These are phyloP conservation scores for Shiraia sp. DNA, from an alignment of 2,329 filamentous ascomycete genomes.

Conservation along the genomic window DNA sequence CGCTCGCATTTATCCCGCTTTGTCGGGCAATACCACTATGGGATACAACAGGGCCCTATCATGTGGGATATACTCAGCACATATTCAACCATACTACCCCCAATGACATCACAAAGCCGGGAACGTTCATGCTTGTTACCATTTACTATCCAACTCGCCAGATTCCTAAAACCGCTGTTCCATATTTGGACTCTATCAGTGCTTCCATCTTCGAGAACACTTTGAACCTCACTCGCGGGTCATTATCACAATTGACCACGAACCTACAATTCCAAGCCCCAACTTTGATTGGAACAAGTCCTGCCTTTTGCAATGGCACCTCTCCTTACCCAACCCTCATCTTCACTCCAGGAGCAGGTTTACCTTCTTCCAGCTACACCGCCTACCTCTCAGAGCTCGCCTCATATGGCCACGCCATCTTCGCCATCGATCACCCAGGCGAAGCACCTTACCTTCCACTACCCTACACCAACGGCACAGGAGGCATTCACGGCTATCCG, in stretches of 20 bases:
- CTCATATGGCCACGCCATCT: conserved; percentile 13
- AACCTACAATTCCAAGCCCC: conserved; percentile 9
- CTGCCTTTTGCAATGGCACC: not conserved
- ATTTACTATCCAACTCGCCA: conserved; percentile 29
- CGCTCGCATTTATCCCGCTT: not conserved
- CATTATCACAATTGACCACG: conserved; percentile 9
- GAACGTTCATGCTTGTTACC: conserved; percentile 20
- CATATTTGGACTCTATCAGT: conserved; percentile 27
- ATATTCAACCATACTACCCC: conserved; percentile 28
- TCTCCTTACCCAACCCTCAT: conserved; percentile 13
- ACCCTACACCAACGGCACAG: conserved; percentile 2
- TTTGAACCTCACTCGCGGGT: conserved; percentile 4
- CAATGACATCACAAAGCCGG: conserved; percentile 22
- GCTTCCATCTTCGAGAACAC: conserved; percentile 13
- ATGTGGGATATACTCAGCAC: conserved; percentile 27
- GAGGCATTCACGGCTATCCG: conserved; percentile 9
- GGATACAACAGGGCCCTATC: conserved; percentile 20
- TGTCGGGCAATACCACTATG: not conserved
- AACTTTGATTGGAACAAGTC: not conserved
- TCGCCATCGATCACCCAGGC: conserved; percentile 18
- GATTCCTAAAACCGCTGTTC: conserved; percentile 12
- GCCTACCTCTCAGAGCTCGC: conserved; percentile 11
- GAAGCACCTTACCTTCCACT: conserved; percentile 15
- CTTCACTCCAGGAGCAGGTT: conserved; percentile 14
- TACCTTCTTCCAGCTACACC: conserved; percentile 7